These are phyloP conservation scores for Xenoacremonium recifei DNA, from an alignment of 2,329 filamentous ascomycete genomes.

Conservation along the genomic window DNA sequence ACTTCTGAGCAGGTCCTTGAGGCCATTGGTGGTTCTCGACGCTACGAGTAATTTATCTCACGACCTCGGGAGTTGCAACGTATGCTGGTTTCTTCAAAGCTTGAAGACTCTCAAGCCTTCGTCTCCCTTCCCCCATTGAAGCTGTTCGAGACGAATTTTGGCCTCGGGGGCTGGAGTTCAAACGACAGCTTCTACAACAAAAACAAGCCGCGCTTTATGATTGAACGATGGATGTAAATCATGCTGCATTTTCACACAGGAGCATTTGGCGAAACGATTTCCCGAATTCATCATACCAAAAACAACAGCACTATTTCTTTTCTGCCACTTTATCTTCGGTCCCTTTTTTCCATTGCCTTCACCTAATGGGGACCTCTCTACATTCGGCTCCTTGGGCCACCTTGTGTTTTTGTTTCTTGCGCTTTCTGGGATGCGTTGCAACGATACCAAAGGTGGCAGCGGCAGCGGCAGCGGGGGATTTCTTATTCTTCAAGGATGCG, in stretches of 20 bases:
- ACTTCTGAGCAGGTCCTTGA: constrained; percentile 36
- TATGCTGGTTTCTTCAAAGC: background rate
- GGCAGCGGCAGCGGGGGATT: background rate
- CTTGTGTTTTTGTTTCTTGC: constrained; percentile 10
- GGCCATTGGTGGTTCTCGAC: constrained; percentile 26
- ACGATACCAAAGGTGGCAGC: constrained; percentile 14
- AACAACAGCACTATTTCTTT: constrained; percentile 22
- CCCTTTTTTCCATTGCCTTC: too few relatives aligned
- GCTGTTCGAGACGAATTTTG: background rate
- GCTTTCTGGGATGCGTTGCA: constrained; percentile 11
- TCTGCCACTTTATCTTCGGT: too few relatives aligned
- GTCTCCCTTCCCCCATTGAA: too few relatives aligned
- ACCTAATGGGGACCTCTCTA: too few relatives aligned
- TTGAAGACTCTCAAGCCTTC: too few relatives aligned
- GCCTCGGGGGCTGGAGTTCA: too few relatives aligned
- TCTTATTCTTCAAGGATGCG: background rate
- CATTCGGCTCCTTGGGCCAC: constrained; percentile 15
- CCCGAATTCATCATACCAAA: constrained; percentile 9
- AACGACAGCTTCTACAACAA: background rate
- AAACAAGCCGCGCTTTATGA: constrained; percentile 15
- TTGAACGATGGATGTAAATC: constrained; percentile 29
- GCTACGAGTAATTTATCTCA: constrained; percentile 26
- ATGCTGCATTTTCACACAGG: constrained; percentile 17
- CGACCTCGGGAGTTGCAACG: background rate
- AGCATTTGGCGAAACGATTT: constrained; percentile 16